Base-by-base conservation (phyloP, 495 filamentous ascomycete species). In the Aspergillus homomorphus region DNA sequence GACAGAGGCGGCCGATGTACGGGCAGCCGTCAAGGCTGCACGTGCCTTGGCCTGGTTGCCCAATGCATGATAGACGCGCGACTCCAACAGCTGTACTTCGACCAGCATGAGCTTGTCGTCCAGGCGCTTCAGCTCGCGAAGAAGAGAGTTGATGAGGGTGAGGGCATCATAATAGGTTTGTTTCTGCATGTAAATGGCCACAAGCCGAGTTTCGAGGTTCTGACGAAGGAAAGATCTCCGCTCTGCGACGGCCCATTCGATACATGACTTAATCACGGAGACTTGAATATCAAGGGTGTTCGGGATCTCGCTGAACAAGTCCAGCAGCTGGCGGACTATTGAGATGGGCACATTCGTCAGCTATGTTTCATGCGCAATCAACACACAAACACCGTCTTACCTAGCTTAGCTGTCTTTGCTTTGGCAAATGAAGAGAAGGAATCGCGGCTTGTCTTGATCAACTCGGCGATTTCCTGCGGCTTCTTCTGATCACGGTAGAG, bases 61-160 rank as follows among this genome's bases (percentile, higher is more conserved):
- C 42, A 99, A 83, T 18, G 94, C 95, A 74, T 98, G 95, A 74
- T 98, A 99, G 62, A 96, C 92, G 45, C 91, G 86, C 41, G 92
- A 96, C 74, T 99, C 94, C 50, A 98, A 85, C 41, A 99, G 84
- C 75, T 99, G 94, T 54, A 99, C 95, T 75, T 99, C 94, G n/a
- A 99, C 94, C 50, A 99, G 80, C 58, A 96, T 90, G 57, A 98
- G 86, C 79, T 99, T 99, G 80, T 99, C 94, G 71, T 99, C 94
- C 64, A 99, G 79, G 51, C 94, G 90, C 80, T 97, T 98, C 61
- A 99, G 84, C 80, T 99, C 94, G 60, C 89, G 87, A 44, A 99
- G 87, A 52, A 99, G 85, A 60, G 87, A 83, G 78, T 96, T 97
- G 83, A 98, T 97, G 66, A 99, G 87, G 19, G 87, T 95, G 53